Evolutionary conservation across 768 basidiomycete species (phyloP).

Genomic region (Mycena amicta): DNA sequence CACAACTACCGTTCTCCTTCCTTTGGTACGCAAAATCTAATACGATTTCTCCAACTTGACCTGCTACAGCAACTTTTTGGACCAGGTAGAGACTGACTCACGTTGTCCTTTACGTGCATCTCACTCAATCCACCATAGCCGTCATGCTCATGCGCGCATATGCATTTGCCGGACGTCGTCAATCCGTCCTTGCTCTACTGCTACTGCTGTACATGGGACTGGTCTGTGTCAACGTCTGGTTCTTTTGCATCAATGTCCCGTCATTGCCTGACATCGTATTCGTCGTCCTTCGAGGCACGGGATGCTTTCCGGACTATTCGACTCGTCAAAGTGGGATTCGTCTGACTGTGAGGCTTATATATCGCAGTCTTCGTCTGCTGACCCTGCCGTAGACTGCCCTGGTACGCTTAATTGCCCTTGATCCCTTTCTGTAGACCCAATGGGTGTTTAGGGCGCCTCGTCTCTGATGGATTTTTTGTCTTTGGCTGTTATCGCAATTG

Average conservation of each 20-base stretch:
- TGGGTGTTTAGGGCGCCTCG: slow-evolving; percentile 26
- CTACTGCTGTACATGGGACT: slow-evolving; percentile 34
- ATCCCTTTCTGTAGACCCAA: neutral
- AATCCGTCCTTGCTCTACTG: slow-evolving; percentile 32
- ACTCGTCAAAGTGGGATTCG: slow-evolving; percentile 29
- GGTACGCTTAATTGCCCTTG: slow-evolving; percentile 21
- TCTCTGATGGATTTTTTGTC: slow-evolving; percentile 41
- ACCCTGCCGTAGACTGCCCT: slow-evolving; percentile 11
- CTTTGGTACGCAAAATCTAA: slow-evolving; percentile 28
- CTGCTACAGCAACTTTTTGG: slow-evolving; percentile 40
- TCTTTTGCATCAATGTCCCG: slow-evolving; percentile 34
- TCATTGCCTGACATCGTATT: slow-evolving; percentile 28
- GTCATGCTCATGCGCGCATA: slow-evolving; percentile 49
- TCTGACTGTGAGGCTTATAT: slow-evolving; percentile 30
- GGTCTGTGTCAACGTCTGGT: slow-evolving; percentile 37
- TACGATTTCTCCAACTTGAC: neutral
- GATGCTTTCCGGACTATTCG: slow-evolving; percentile 42
- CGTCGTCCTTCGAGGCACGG: slow-evolving; percentile 29
- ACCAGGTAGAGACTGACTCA: slow-evolving; percentile 31
- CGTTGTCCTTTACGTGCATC: neutral
- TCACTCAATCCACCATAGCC: slow-evolving; percentile 24
- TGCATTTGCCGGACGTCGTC: slow-evolving; percentile 42
- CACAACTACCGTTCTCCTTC: slow-evolving; percentile 34
- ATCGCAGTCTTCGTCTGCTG: slow-evolving; percentile 22
- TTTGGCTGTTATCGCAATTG: slow-evolving; percentile 37